These are phyloP conservation scores for Fomitopsis schrenkii DNA, from an alignment of 1,284 basidiomycete species.

Conservation along the genomic window DNA sequence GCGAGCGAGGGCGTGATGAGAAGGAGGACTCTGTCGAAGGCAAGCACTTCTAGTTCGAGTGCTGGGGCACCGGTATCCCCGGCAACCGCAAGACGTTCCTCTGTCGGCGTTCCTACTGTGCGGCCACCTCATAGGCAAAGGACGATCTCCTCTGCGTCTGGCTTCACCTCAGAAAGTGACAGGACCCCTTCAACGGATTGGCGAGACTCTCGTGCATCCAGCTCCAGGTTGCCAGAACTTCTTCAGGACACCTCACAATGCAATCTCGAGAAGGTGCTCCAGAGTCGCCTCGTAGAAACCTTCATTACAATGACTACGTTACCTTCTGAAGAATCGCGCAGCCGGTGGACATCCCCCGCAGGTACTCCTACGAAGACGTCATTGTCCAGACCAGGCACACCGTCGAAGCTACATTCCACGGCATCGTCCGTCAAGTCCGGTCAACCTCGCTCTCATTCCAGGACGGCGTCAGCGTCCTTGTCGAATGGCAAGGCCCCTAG, in stretches of 20 bases:
- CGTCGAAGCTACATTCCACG: slow-evolving; percentile 7
- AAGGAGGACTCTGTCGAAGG: slow-evolving; percentile 19
- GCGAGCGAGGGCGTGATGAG: slow-evolving; percentile 12
- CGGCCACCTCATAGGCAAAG: slow-evolving; percentile 38
- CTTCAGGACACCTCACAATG: slow-evolving; percentile 60
- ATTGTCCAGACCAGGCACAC: slow-evolving; percentile 1
- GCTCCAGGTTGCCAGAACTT: slow-evolving; percentile 29
- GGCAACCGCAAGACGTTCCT: slow-evolving; percentile 9
- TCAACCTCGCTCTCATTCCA: slow-evolving; percentile 8
- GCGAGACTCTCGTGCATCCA: slow-evolving; percentile 15
- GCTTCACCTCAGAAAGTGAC: slow-evolving; percentile 26
- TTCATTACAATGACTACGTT: slow-evolving; percentile 58
- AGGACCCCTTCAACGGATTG: slow-evolving; percentile 6
- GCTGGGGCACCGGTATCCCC: slow-evolving; percentile 12
- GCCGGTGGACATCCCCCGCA: slow-evolving; percentile 11
- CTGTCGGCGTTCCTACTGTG: slow-evolving; percentile 12
- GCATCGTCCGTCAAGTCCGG: slow-evolving; percentile 8
- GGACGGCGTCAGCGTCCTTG: slow-evolving; percentile 8
- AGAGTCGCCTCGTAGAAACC: slow-evolving; percentile 75
- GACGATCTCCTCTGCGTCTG: slow-evolving; percentile 49
- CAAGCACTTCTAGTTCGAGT: slow-evolving; percentile 16
- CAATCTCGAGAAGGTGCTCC: slow-evolving; percentile 63
- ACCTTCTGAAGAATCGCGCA: slow-evolving; percentile 12
- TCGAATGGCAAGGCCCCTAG: slow-evolving; percentile 10
- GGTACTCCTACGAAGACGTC: slow-evolving; percentile 2